Evolutionary conservation across 1,284 basidiomycete genomes (phyloP), one percentile per base, ranked within the genome.

Genomic region (Leccinum pachyderme): DNA sequence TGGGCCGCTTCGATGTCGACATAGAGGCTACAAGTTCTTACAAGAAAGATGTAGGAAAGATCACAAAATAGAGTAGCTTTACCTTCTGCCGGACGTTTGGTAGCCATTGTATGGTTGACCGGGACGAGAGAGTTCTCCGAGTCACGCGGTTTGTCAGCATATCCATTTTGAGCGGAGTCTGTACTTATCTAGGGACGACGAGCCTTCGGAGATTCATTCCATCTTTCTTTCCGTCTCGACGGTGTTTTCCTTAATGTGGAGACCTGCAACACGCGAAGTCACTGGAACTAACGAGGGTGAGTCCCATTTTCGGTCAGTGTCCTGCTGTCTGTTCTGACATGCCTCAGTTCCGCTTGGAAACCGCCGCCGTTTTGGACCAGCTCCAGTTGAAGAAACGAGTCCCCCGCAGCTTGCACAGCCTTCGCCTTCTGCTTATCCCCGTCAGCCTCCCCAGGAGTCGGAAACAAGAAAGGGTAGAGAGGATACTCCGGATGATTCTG

Each of bases 301-400:
- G 77, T 71, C 15, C 49, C 49, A 53, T 61, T 68, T 18, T 46
- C 5, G n/a, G 11, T 52, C 57, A 59, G 59, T 56, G 27, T 22
- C 15, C 55, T 64, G 5, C 3, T 39, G n/a, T 13, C 28, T 25
- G 7, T 51, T 52, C 41, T 58, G 18, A 67, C 49, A 27, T 56
- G 0, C 15, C 2, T 35, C 56, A 88, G 87, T 84, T 64, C 87
- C 89, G n/a, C 80, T 91, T 59, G 92, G 90, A 52, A 83, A 86
- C 67, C 87, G 90, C 67, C 87, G 93, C 67, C 87, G 93, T 54
- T 95, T 95, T 73, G 93, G 93, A 53, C 87, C 91, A 47, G 89
- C 89, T 32, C 87, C 89, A 5, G 74, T 80, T 45, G 90, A 91
- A 67, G 89, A 89, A 65, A 77, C 75, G 28, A 83, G 83, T 29